Conservation (phyloP, 1,284 basidiomycete species). For the Wallemia hederae region DNA sequence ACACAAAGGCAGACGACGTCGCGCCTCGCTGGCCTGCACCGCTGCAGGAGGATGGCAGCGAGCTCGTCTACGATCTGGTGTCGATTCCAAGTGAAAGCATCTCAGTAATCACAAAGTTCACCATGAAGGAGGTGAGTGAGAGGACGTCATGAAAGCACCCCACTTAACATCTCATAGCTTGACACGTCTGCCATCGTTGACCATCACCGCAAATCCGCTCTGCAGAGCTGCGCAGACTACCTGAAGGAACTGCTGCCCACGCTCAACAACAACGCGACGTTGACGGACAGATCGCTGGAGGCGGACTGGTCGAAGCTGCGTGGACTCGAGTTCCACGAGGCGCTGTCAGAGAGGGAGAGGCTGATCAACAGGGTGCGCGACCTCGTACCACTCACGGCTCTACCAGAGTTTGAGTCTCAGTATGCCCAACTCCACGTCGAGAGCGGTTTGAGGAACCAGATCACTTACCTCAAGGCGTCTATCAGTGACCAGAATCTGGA, state of each 20-base stretch:
- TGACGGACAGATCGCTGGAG: slow-evolving; percentile 27
- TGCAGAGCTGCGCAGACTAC: slow-evolving; percentile 24
- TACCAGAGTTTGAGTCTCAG: slow-evolving; percentile 35
- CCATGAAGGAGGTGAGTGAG: slow-evolving; percentile 29
- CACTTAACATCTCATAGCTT: slow-evolving; percentile 22
- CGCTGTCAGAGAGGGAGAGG: slow-evolving; percentile 30
- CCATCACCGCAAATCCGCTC: slow-evolving; percentile 29
- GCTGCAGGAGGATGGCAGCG: slow-evolving; percentile 21
- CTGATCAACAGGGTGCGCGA: slow-evolving; percentile 20
- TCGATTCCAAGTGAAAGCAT: slow-evolving; percentile 46
- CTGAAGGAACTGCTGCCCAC: slow-evolving; percentile 20
- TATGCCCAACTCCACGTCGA: slow-evolving; percentile 43
- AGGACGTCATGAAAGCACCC: background rate
- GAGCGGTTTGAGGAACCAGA: slow-evolving; percentile 38
- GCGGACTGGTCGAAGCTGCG: slow-evolving; percentile 58
- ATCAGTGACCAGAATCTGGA: slow-evolving; percentile 92
- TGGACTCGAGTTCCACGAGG: slow-evolving; percentile 75
- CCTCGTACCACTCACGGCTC: slow-evolving; percentile 25
- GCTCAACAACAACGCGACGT: slow-evolving; percentile 22
- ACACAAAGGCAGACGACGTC: slow-evolving; percentile 1
- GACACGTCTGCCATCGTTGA: slow-evolving; percentile 38
- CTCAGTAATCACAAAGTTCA: slow-evolving; percentile 35
- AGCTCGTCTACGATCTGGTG: slow-evolving; percentile 37
- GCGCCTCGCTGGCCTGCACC: slow-evolving; percentile 21
- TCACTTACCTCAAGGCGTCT: slow-evolving; percentile 41